phyloP scores from a whole-genome alignment of 2,329 filamentous ascomycete genomes.

The Drechslera avenae region DNA sequence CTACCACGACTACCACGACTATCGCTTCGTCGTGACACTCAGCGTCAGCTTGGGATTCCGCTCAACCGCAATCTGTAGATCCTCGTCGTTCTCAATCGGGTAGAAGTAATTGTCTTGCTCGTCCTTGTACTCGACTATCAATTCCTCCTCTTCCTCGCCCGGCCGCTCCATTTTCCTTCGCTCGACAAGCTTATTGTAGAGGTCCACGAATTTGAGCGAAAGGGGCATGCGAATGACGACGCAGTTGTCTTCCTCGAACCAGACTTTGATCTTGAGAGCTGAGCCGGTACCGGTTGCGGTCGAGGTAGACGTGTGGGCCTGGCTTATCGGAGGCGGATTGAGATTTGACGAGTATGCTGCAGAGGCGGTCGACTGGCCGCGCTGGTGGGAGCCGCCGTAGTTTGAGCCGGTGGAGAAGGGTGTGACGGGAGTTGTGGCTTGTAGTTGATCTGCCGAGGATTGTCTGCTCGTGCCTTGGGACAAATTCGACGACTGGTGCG shows the following conservation, averaged over 20 bases:
- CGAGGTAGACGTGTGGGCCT: slow-evolving; percentile 45
- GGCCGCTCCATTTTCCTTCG: slow-evolving; percentile 71
- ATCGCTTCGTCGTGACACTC: slow-evolving; percentile 43
- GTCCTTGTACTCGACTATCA: slow-evolving; percentile 85
- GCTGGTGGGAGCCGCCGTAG: slow-evolving; percentile 50
- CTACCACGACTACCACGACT: slow-evolving; percentile 1
- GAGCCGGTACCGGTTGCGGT: slow-evolving; percentile 39
- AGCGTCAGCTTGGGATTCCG: slow-evolving; percentile 87
- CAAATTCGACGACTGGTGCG: slow-evolving; percentile 47
- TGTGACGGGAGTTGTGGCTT: slow-evolving; percentile 43
- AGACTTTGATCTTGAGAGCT: slow-evolving; percentile 87
- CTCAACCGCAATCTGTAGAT: slow-evolving; percentile 78
- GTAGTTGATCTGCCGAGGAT: slow-evolving; percentile 48
- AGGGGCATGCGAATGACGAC: slow-evolving; percentile 88
- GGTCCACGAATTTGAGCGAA: slow-evolving; percentile 76
- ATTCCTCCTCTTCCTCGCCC: slow-evolving; percentile 62
- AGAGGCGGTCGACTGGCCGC: slow-evolving; percentile 45
- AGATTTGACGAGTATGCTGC: slow-evolving; percentile 37
- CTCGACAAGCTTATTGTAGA: slow-evolving; percentile 84
- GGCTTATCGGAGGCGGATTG: slow-evolving; percentile 46
- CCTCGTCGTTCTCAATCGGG: slow-evolving; percentile 76
- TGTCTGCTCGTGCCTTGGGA: slow-evolving; percentile 45
- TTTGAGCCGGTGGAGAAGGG: slow-evolving; percentile 43
- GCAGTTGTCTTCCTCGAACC: slow-evolving; percentile 82
- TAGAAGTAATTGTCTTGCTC: slow-evolving; percentile 77